These are phyloP conservation scores for Serendipita sp. DNA, from an alignment of 768 basidiomycete species.

Conservation along the genomic window DNA sequence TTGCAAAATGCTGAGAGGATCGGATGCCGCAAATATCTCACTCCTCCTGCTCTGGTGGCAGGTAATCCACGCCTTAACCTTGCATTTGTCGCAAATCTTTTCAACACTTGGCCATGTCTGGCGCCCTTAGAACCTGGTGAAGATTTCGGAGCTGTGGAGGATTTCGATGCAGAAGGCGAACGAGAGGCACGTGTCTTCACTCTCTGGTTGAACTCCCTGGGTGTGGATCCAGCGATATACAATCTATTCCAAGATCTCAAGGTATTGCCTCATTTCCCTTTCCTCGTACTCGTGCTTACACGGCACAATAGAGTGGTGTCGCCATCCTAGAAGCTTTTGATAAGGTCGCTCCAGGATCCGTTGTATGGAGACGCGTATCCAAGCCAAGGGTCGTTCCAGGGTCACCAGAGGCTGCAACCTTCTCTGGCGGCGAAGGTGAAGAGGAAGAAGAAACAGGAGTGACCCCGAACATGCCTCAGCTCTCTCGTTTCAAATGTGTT, in stretches of 20 bases:
- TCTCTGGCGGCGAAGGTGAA: constrained; percentile 43
- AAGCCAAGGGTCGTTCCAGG: constrained; percentile 57
- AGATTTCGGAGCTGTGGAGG: constrained; percentile 76
- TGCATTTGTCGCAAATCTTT: constrained; percentile 94
- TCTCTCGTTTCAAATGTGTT: constrained; percentile 92
- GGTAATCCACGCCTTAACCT: constrained; percentile 97
- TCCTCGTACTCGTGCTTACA: background rate
- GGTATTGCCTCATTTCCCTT: constrained; percentile 20
- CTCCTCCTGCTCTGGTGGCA: constrained; percentile 73
- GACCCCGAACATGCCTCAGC: constrained; percentile 63
- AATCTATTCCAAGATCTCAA: constrained; percentile 93
- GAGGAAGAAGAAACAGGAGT: constrained; percentile 55
- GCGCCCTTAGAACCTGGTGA: constrained; percentile 90
- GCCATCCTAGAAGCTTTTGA: constrained; percentile 92
- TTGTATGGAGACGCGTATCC: constrained; percentile 90
- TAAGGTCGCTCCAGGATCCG: constrained; percentile 81
- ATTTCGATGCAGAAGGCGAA: constrained; percentile 98
- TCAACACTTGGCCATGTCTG: constrained; percentile 93
- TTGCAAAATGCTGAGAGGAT: constrained; percentile 87
- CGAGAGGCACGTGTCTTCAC: constrained; percentile 96
- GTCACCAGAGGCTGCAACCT: constrained; percentile 20
- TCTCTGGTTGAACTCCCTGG: constrained; percentile 93
- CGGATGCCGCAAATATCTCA: constrained; percentile 90
- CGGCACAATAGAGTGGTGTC: constrained; percentile 40
- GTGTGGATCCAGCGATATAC: constrained; percentile 90